Conservation (phyloP, 2,329 filamentous ascomycete species). For the Onygena corvina region DNA sequence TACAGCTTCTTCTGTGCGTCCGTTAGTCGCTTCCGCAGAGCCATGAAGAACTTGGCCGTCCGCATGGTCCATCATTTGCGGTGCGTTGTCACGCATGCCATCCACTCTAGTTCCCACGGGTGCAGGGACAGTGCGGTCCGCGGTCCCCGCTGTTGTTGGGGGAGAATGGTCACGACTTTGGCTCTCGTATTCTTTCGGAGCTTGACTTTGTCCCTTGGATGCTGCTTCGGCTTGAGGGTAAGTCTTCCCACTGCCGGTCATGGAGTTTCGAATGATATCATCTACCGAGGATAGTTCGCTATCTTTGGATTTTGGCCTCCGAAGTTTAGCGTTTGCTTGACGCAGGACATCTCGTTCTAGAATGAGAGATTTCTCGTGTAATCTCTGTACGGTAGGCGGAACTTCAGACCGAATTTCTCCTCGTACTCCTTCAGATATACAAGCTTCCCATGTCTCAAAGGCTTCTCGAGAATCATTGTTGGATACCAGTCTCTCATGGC, state of each 20-base stretch:
- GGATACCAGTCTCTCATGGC: conserved; percentile 68
- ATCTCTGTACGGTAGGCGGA: conserved; percentile 56
- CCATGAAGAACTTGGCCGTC: neutral
- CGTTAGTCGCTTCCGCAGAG: neutral
- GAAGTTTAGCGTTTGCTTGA: conserved; percentile 52
- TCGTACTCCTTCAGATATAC: conserved; percentile 74
- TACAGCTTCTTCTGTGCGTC: neutral
- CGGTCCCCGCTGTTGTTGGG: neutral
- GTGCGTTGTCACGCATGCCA: neutral
- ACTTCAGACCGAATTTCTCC: conserved; percentile 59
- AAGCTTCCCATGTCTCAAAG: conserved; percentile 89
- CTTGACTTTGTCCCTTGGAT: neutral
- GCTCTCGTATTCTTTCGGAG: neutral
- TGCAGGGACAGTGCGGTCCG: neutral
- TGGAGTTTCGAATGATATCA: neutral
- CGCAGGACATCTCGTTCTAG: conserved; percentile 72
- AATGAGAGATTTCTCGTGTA: conserved; percentile 71
- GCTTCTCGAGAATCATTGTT: conserved; percentile 87
- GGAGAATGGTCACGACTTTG: neutral
- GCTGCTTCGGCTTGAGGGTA: neutral
- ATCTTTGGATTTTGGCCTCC: conserved; percentile 63
- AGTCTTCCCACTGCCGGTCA: neutral
- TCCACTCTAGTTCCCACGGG: neutral
- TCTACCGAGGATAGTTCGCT: conserved; percentile 45
- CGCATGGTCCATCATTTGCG: neutral